Evolutionary conservation across 257 asterid genomes (phyloP).

Genomic region (Nicotiana attenuata): DNA sequence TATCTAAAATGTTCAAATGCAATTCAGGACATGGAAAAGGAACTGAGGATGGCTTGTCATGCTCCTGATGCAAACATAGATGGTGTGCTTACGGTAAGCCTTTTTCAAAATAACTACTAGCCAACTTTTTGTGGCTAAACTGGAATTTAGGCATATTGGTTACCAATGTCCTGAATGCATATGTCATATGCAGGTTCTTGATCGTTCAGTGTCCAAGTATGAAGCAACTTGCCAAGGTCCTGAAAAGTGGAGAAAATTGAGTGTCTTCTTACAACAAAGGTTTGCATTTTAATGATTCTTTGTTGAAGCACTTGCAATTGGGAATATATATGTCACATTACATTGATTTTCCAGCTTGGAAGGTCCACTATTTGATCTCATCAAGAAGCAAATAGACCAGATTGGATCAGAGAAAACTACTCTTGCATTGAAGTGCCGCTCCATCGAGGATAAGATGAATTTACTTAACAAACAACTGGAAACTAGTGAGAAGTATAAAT

Average conservation of each 20-base stretch:
- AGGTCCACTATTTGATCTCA: constrained; percentile 83
- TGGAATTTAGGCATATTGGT: not conserved
- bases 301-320: not conserved
- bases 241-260: constrained; percentile 85
- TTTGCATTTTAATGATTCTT: constrained; percentile 25
- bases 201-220: constrained; percentile 67
- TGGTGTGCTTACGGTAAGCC: constrained; percentile 57
- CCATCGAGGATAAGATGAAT: constrained; percentile 69
- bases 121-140: constrained; percentile 1
- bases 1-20: constrained; percentile 61
- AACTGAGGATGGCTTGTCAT: constrained; percentile 79
- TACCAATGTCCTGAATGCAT: not conserved
- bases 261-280: constrained; percentile 74
- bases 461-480: constrained; percentile 85
- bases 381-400: constrained; percentile 74
- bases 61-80: constrained; percentile 76
- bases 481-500: constrained; percentile 77
- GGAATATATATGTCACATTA: not conserved
- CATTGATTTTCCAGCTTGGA: constrained; percentile 65
- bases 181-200: constrained; percentile 57
- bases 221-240: constrained; percentile 91
- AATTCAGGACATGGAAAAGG: constrained; percentile 84
- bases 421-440: constrained; percentile 74
- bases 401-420: constrained; percentile 73
- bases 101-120: not conserved